Evolutionary conservation across 2,329 filamentous ascomycete species (phyloP), one percentile per base, ranked within the genome.

Genomic region (Aspergillus tubingensis): DNA sequence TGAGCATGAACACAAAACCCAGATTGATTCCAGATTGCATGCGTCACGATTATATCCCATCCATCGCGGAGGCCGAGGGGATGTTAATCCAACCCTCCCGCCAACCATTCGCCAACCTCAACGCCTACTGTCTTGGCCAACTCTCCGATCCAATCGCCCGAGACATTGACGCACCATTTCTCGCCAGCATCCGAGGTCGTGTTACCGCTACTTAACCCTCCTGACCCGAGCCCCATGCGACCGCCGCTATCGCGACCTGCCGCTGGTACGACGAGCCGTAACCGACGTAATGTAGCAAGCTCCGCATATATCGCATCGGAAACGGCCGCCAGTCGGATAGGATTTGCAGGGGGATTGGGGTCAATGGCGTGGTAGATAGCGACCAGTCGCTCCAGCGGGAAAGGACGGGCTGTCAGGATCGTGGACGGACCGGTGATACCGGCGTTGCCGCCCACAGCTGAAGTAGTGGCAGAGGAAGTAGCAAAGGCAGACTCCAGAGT

Each of bases 301-400:
- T 82, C 79, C 1, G 76, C 71, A 44, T 79, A 79, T 58, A 82
- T 75, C 10, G 75, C 68, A 60, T 82, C 80, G 7, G 79, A 74
- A 2, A 77, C 70, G 0, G 75, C 74, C 5, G 68, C 64, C 19
- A 72, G 68, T n/a, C 74, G 68, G 13, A 76, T 71, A 2, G 72
- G 69, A 3, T 79, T 76, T 15, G 75, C 73, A 1, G 77, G 74
- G 6, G 79, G 80, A 43, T 79, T 78, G 1, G 77, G 77, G 50
- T 81, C 76, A 19, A 82, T 77, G 11, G 79, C 79, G 48, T 80
- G 79, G 57, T 79, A 80, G 25, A 82, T 81, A 1, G 80, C 80
- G 8, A 81, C 66, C 2, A 81, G 66, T 1, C 80, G 74, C 64
- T 82, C 80, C 3, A 82, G 65, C 0, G 77, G 73, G 60, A 82